Evolutionary conservation across 805 yeast species (phyloP).

Genomic region (Maudiozyma barnettii): DNA sequence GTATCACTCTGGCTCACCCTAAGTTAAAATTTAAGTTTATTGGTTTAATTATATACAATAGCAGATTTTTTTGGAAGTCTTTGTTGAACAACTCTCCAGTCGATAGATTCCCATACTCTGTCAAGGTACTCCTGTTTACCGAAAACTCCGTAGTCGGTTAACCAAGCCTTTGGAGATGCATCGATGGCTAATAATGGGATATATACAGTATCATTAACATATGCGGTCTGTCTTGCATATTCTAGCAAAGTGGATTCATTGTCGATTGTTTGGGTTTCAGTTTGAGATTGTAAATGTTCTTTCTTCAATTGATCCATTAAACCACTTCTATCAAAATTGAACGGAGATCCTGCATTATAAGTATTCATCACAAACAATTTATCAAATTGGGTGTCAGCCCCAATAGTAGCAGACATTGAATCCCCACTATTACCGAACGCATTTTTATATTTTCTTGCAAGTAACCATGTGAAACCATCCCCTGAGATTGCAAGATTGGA

Average conservation of each 20-base stretch:
- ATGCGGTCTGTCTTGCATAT: conserved; percentile 32
- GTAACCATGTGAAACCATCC: conserved; percentile 86
- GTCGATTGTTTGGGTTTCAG: neutral
- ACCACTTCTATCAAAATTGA: conserved; percentile 41
- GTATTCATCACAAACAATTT: conserved; percentile 65
- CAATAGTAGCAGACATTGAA: conserved; percentile 7
- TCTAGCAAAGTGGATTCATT: conserved; percentile 16
- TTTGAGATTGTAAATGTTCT: conserved; percentile 2
- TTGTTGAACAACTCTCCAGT: conserved; percentile 59
- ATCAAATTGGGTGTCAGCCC: conserved; percentile 23
- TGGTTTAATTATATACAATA: neutral
- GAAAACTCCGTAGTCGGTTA: conserved; percentile 68
- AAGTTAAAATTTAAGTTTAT: no score
- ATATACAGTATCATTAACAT: conserved; percentile 20
- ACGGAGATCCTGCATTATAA: conserved; percentile 85
- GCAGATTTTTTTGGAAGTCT: conserved; percentile 27
- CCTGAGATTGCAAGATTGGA: conserved; percentile 71
- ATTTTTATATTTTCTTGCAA: conserved; percentile 38
- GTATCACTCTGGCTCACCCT: no score
- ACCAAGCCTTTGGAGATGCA: conserved; percentile 60
- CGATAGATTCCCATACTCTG: conserved; percentile 58
- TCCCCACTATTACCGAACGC: conserved; percentile 3
- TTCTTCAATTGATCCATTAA: conserved; percentile 12
- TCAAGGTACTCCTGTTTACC: conserved; percentile 59
- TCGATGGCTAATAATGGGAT: conserved; percentile 64